Base-by-base conservation (phyloP, 768 basidiomycete species). In the Galerina sulciceps region DNA sequence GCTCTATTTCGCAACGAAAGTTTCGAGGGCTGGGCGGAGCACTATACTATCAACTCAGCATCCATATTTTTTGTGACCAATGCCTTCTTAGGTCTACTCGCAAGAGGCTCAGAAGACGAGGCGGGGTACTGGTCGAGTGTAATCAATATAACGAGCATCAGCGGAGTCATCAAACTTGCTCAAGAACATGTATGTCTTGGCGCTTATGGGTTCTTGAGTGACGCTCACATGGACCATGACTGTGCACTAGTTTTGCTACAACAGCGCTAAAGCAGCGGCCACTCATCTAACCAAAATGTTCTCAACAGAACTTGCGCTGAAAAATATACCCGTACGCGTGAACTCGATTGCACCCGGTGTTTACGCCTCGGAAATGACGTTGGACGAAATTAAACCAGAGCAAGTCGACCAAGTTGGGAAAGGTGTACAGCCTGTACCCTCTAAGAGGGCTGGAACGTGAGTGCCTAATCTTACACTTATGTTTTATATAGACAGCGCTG, bases 71-170 rank as follows among this genome's bases (percentile, higher is more conserved):
- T 93, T 68, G 81, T 87, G 59, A 89, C 89, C 0, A 85, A 82
- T 6, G 91, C 89, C 0, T 92, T 93, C 73, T 72, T 92, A 44
- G 91, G 88, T 4, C 76, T 93, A 41, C 82, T 93, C 44, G 86
- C 85, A 53, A 88, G 86, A 63, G 91, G 90, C 31, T 84, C 87
- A 20, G 77, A 82, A 63, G 89, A 90, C 59, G 69, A 71, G 34
- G 73, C 77, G 8, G 80, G 79, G 4, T 88, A 81, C 69, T 84
- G 83, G 17, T 86, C 91, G 18, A 81, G 74, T 46, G 87, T 93
- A 26, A 82, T 93, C 65, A 93, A 92, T 69, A 86, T 87, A 61
- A 91, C 91, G 3, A 90, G 88, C 50, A 85, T 93, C 53, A 91
- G 89, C 58, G 92, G 91, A 1, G 49, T 87, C 50, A 78, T 81